Base-by-base conservation (phyloP, 2,329 filamentous ascomycete genomes). In the Penicillium sp. region DNA sequence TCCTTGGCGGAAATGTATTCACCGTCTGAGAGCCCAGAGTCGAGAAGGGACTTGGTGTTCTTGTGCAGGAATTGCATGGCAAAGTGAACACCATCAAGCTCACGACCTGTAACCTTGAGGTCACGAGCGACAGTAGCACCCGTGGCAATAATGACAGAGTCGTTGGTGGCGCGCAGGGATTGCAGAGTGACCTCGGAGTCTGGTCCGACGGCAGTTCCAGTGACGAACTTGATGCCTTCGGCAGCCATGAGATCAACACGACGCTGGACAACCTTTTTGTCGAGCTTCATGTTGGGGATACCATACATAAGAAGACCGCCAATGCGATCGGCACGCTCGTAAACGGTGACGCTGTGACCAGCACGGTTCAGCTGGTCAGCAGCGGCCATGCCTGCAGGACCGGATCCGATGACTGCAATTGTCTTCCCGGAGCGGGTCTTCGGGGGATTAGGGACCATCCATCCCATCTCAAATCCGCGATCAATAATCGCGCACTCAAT, bases 281-380 rank as follows among this genome's bases (percentile, higher is more conserved):
- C 93, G 40, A 97, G 88, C 81, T 97, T 97, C 93, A 97, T 97
- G 81, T 97, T 97, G 63, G 93, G 93, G 64, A 97, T 97, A 64
- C 93, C 93, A 71, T 97, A 97, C 93, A 97, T 97, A 68, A 97
- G 84, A 51, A 97, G 82, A 74, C 93, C 93, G 77, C 93, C 93
- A 54, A 88, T 80, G 61, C 93, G 90, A 71, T 97, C 93, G 56
- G 92, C 86, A 61, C 93, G 90, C 82, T 97, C 93, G 69, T 94
- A 97, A 16, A 97, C 85, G 11, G 91, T 96, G 50, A 97, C 91
- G 4, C 72, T 78, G 77, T 97, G 93, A 27, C 93, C 93, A 65
- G 89, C 90, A 67, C 88, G 89, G 84, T 97, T 97, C 63, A 97
- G 85, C 76, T 97, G 93, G 71, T 97, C 93, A 59, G 93, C 92